phyloP scores from a whole-genome alignment of 1,284 basidiomycete genomes.

The Boletus holoroseus region DNA sequence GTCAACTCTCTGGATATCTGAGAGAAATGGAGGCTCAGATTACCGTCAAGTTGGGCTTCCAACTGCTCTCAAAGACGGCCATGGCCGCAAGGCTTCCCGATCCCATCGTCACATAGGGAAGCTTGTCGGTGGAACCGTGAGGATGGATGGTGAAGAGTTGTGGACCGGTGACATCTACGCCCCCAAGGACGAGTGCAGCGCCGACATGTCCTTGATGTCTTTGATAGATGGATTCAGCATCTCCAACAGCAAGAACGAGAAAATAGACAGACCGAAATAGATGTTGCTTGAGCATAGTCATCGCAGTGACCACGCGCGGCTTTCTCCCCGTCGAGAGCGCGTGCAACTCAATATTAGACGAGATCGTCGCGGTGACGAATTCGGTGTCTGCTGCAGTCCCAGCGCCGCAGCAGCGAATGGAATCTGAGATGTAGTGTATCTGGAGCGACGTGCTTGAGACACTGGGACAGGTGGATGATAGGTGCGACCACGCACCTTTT shows the following conservation, averaged over 20 bases:
- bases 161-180: constrained; percentile 88
- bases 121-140: constrained; percentile 97
- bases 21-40: constrained; percentile 19
- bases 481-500: constrained; percentile 65
- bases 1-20: constrained; percentile 6
- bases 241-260: too few relatives aligned
- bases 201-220: constrained; percentile 95
- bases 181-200: constrained; percentile 95
- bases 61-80: constrained; percentile 92
- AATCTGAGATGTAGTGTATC: constrained; percentile 96
- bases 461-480: too few relatives aligned
- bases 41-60: constrained; percentile 81
- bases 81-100: constrained; percentile 95
- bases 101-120: constrained; percentile 99
- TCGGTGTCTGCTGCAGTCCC: constrained; percentile 98
- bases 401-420: constrained; percentile 96
- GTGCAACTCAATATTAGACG: constrained; percentile 90
- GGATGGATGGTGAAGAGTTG: constrained; percentile 96
- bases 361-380: constrained; percentile 89
- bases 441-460: constrained; percentile 32
- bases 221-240: neutral
- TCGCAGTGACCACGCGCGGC: constrained; percentile 90
- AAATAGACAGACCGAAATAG: constrained; percentile 59
- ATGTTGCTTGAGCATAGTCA: constrained; percentile 87
- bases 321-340: constrained; percentile 79